Base-by-base conservation (phyloP, 768 basidiomycete genomes). In the Filobasidium floriforme region DNA sequence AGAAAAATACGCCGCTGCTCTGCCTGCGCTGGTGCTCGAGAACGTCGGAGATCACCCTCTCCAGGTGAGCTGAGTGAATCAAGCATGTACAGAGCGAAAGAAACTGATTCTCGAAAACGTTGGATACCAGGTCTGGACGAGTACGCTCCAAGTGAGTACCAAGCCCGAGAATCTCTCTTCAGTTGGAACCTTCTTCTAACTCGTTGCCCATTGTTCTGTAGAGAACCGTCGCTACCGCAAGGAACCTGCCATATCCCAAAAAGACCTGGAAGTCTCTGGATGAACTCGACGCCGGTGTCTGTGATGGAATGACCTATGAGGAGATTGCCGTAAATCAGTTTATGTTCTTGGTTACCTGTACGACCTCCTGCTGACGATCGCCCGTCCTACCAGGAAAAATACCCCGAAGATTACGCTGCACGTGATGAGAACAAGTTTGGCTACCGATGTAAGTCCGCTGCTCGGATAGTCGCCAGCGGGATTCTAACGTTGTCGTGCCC, bases 341-440 rank as follows among this genome's bases (percentile, higher is more conserved):
- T n/a, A 18, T 32, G 3, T 41, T 9, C 9, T 9, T 9, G 32
- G 32, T n/a, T 37, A 37, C 9, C 32, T 3, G 32, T 3, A 37
- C 22, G 40, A 63, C 44, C 26, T 60, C 18, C 54, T 22, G 26
- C 22, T 37, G 15, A 22, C 41, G 40, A 49, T 4, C 60, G 32
- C 24, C 41, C 22, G 28, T 18, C 10, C 44, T 10, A 15, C n/a
- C 19, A 94, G 91, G 86, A 87, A 84, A 87, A 69, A 52, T 99
- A 98, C 76, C 96, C 96, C 0, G 96, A 99, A 65, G 96, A 99
- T 76, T 98, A 93, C 79, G 92, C 91, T 18, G 92, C 93, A 75
- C 87, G 96, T 28, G 96, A 99, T 73, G 92, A 97, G 66, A 96
- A 99, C 82, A 99, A 99, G 80, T 99, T 96, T 80, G 98, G 98